Evolutionary conservation across 306 rosid genomes (phyloP).

Genomic region (Pachyrhizus erosus): DNA sequence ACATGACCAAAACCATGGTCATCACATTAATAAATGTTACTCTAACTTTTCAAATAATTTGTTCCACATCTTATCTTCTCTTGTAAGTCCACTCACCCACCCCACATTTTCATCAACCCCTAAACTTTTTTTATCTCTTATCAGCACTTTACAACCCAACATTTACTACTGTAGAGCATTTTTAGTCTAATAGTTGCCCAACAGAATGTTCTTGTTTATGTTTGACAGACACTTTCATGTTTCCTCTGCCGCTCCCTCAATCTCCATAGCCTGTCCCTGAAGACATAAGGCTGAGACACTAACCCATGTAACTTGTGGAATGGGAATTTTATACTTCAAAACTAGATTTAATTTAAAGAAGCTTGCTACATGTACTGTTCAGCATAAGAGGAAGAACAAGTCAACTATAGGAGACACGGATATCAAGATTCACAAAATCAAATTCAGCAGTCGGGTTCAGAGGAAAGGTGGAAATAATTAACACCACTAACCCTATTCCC

Average conservation of each 20-base stretch:
- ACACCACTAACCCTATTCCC: too few species aligned
- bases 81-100: not conserved
- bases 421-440: not conserved
- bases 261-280: not conserved
- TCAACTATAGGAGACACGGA: not conserved
- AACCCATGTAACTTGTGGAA: not conserved
- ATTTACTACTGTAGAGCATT: not conserved
- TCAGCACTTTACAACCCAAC: not conserved
- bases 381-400: not conserved
- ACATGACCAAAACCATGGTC: not conserved
- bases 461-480: not conserved
- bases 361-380: not conserved
- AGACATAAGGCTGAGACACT: not conserved
- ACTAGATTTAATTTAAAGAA: not conserved
- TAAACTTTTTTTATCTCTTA: not conserved
- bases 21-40: not conserved
- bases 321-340: not conserved
- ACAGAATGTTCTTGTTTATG: not conserved
- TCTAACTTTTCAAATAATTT: not conserved
- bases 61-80: not conserved
- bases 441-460: conserved; percentile 25
- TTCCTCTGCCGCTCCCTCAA: not conserved
- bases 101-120: not conserved
- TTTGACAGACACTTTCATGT: not conserved
- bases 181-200: not conserved